Base-by-base conservation (phyloP, 768 basidiomycete genomes). In the Termitomyces bulborhizus region DNA sequence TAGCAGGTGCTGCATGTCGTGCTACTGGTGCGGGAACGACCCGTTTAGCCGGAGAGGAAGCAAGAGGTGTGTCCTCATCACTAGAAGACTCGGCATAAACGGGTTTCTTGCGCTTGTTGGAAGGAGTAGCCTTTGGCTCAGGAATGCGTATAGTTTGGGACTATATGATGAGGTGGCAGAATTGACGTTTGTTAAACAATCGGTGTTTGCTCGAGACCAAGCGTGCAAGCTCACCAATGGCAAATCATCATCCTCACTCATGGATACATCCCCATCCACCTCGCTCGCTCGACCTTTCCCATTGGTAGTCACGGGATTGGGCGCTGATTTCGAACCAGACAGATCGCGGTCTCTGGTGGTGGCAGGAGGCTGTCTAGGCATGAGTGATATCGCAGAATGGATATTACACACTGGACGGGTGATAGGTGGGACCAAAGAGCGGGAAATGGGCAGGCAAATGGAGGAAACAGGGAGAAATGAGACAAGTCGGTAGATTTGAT, bases 191-290 rank as follows among this genome's bases (percentile, higher is more conserved):
- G 60, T 57, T 58, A 55, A 55, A 44, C 29, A 45, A 29, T 51
- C 48, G 36, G 39, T 56, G 58, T 43, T 39, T 37, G 32, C 12
- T 26, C 49, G 40, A 15, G 21, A 15, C 44, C 54, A 63, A 46
- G 31, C 29, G 45, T 12, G 29, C 55, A 58, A 44, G 74, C 81
- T 61, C 68, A 91, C 90, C 67, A 89, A 73, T 44, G 88, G 88
- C 69, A 83, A 69, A 62, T 89, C 85, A 45, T 85, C 84, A 50
- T 83, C 86, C 56, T 88, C 86, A 59, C 85, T 87, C 79, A 85
- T 79, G 26, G 76, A 73, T 49, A 64, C 72, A 54, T 73, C 70
- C 54, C 73, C 70, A 24, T 68, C 69, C 26, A 73, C 72, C 55
- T 55, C 56, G 63, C 70, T 67, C 57, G 71, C 70, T 63, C 74